Percentiles rank a stretch among this genome's conserved stretches.
Conservation (phyloP, 306 rosid genomes). For the Rosa persica region DNA sequence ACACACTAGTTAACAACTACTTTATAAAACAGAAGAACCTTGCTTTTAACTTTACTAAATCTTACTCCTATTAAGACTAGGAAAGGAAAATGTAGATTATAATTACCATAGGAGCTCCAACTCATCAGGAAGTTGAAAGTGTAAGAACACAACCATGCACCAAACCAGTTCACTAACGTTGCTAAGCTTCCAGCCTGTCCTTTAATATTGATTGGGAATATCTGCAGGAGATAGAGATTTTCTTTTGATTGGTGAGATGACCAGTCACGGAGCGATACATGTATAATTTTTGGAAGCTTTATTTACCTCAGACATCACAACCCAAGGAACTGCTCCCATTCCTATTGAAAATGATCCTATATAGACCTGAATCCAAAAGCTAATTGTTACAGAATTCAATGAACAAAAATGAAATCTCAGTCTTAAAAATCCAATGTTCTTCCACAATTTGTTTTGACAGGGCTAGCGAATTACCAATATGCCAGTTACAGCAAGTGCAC, state of each 20-base stretch:
- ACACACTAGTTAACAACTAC: constrained; percentile 11
- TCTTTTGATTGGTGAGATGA: not conserved
- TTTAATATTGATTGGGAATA: constrained; percentile 84
- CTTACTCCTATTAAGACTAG: constrained; percentile 4
- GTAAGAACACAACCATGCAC: constrained; percentile 87
- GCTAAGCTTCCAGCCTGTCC: constrained; percentile 87
- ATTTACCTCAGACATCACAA: constrained; percentile 91
- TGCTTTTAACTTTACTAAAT: not conserved
- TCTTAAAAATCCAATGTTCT: constrained; percentile 8
- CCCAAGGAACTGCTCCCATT: constrained; percentile 98
- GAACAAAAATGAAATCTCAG: constrained; percentile 5
- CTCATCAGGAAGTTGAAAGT: constrained; percentile 82
- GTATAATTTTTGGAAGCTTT: not conserved
- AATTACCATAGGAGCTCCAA: constrained; percentile 86
- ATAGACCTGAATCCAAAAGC: constrained; percentile 50
- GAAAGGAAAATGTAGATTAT: constrained; percentile 11
- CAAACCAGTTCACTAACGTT: constrained; percentile 87
- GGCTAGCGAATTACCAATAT: constrained; percentile 51
- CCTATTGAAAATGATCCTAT: constrained; percentile 78
- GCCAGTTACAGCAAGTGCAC: constrained; percentile 65
- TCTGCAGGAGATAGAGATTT: constrained; percentile 41
- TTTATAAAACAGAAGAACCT: not conserved
- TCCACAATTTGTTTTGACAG: not conserved
- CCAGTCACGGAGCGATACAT: not conserved
- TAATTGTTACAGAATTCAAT: not conserved